Evolutionary conservation across 1,139 yeast genomes (phyloP).

Genomic region (Citeromyces hawaiiensis): DNA sequence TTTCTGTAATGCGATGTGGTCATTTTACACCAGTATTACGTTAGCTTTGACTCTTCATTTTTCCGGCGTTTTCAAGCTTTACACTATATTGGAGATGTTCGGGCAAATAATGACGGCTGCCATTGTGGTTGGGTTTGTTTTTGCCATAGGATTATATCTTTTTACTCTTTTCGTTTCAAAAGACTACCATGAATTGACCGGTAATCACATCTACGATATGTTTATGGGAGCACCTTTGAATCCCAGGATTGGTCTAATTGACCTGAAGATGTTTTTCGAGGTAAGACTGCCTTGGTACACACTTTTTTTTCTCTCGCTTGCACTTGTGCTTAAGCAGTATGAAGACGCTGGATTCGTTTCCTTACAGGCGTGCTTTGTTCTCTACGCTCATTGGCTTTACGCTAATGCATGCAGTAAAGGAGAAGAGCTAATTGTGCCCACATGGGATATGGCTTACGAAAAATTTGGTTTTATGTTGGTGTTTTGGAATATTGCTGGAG

Average conservation of each 20-base stretch:
- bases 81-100: slow-evolving; percentile 64
- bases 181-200: slow-evolving; percentile 82
- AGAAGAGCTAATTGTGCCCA: slow-evolving; percentile 91
- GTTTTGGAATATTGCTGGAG: slow-evolving; percentile 99
- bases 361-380: slow-evolving; percentile 60
- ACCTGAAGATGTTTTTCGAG: slow-evolving; percentile 92
- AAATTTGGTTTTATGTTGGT: slow-evolving; percentile 96
- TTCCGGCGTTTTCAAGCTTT: slow-evolving; percentile 59
- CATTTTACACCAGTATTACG: slow-evolving; percentile 59
- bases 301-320: slow-evolving; percentile 63
- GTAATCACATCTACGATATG: slow-evolving; percentile 78
- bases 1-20: slow-evolving; percentile 82
- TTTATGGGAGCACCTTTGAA: slow-evolving; percentile 97
- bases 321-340: slow-evolving; percentile 64
- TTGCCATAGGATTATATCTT: slow-evolving; percentile 49
- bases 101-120: slow-evolving; percentile 93
- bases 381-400: slow-evolving; percentile 84
- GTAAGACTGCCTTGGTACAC: slow-evolving; percentile 97
- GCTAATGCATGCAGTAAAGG: slow-evolving; percentile 98
- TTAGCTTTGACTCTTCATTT: slow-evolving; percentile 52
- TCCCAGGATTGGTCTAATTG: slow-evolving; percentile 88
- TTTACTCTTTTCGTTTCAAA: slow-evolving; percentile 54
- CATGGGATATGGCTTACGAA: slow-evolving; percentile 99
- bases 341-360: slow-evolving; percentile 71
- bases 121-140: slow-evolving; percentile 58